phyloP scores from a whole-genome alignment of 768 basidiomycete species.

The Leccinum sublutescens region DNA sequence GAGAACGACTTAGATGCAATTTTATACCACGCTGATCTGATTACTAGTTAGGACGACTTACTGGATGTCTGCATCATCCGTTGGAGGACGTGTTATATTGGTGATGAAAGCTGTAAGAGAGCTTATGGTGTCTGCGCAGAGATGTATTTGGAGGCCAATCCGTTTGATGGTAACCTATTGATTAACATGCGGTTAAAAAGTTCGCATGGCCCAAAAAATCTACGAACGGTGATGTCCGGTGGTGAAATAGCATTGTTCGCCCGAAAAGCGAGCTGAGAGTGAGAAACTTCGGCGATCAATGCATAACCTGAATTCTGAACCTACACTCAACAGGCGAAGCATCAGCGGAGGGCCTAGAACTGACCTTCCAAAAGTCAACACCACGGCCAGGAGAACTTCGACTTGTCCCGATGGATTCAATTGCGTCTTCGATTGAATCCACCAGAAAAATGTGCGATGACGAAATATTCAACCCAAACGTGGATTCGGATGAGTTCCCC shows the following conservation, averaged over 20 bases:
- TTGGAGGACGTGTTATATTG: conserved; percentile 49
- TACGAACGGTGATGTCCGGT: conserved; percentile 40
- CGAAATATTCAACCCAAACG: conserved; percentile 48
- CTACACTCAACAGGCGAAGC: conserved; percentile 2
- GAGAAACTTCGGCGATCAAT: conserved; percentile 55
- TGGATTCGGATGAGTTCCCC: conserved; percentile 58
- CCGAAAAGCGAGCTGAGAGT: conserved; percentile 46
- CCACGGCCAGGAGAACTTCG: conserved; percentile 33
- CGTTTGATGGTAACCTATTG: conserved; percentile 55
- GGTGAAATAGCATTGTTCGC: conserved; percentile 26
- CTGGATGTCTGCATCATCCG: conserved; percentile 28
- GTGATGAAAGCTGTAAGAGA: conserved; percentile 55
- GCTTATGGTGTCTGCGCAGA: conserved; percentile 76
- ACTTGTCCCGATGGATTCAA: conserved; percentile 16
- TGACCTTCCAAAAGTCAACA: conserved; percentile 65
- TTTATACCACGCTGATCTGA: background rate
- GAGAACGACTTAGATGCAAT: conserved; percentile 11
- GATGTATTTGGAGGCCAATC: conserved; percentile 55
- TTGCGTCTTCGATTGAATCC: conserved; percentile 47
- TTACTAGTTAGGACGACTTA: conserved; percentile 11
- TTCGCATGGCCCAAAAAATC: background rate
- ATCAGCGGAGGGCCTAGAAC: conserved; percentile 18
- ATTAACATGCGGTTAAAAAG: conserved; percentile 1
- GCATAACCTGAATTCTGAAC: conserved; percentile 65
- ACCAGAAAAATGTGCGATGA: conserved; percentile 51